Evolutionary conservation across 805 yeast genomes (phyloP), one percentile per base, ranked within the genome.

Genomic region (Metschnikowia cubensis): DNA sequence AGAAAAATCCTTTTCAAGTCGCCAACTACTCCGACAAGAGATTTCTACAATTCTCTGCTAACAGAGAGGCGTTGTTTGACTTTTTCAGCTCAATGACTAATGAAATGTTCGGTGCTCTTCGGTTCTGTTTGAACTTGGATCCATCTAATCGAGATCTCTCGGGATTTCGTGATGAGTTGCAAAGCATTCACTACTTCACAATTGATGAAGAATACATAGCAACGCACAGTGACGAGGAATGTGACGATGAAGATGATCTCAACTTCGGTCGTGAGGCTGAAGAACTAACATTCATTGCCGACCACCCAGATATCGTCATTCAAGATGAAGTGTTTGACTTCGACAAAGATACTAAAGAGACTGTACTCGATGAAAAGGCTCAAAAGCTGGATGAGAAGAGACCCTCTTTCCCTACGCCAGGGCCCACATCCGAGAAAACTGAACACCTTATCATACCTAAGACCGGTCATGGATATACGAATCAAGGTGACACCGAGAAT

Each of bases 51-150:
- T 91, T 87, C 72, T 91, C 92, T 11, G 80, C 85, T 33, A 87
- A 88, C 60, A 80, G 97, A 58, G 97, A 92, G 66, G 86, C 95
- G 1, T 72, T 92, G 42, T 90, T 89, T 69, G 98, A 92, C 69
- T 87, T 90, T 38, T 92, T 91, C 65, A 90, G 96, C 15, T 74
- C 90, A 4, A 85, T 92, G 89, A 82, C 94, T 47, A 83, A 81
- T 47, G 97, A 90, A 62, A 78, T 90, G 60, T 92, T 89, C 64
- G 81, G 85, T n/a, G 95, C 88, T 0, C 76, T 91, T 62, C 79
- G 96, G 50, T 80, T 81, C 56, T 77, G 87, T 53, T 74, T 92
- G 49, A 85, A 95, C 11, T 79, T 92, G 50, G 96, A 91, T 69
- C 98, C 98, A 0, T 77, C 78, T 25, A 89, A 91, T 68, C 82